Conservation (phyloP, 345 rosid species). For the Tarenaya hassleriana region DNA sequence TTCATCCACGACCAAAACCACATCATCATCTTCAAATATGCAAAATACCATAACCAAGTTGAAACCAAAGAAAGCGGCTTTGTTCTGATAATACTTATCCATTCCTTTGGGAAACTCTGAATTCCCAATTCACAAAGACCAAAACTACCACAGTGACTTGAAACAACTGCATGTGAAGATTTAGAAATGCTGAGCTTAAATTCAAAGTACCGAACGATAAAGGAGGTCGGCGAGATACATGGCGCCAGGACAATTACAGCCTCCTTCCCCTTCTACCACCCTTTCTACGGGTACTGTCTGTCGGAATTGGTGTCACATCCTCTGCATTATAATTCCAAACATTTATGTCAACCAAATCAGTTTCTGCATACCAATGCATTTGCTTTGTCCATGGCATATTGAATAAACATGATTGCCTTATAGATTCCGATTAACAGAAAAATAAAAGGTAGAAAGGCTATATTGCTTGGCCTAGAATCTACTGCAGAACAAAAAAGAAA, state of each 20-base stretch:
- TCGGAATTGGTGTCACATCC: slow-evolving; percentile 82
- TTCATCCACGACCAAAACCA: too few relatives aligned
- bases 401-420: not conserved
- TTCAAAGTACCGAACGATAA: not conserved
- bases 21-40: not conserved
- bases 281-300: slow-evolving; percentile 83
- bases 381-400: too few relatives aligned
- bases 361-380: too few relatives aligned
- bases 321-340: slow-evolving; percentile 33
- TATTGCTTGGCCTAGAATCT: too few relatives aligned
- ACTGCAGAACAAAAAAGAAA: too few relatives aligned
- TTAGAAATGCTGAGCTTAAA: not conserved
- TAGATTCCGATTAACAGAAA: too few relatives aligned
- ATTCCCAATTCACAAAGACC: not conserved
- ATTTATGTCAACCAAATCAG: not conserved
- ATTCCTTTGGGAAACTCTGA: not conserved
- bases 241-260: slow-evolving; percentile 33
- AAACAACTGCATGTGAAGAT: not conserved
- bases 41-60: too few relatives aligned
- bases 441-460: too few relatives aligned
- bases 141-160: not conserved
- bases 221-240: not conserved
- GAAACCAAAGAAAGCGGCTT: too few relatives aligned
- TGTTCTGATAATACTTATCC: too few relatives aligned
- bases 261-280: slow-evolving; percentile 88